Base-by-base conservation (phyloP, 2,329 filamentous ascomycete genomes). In the Hypoxylon sp. region DNA sequence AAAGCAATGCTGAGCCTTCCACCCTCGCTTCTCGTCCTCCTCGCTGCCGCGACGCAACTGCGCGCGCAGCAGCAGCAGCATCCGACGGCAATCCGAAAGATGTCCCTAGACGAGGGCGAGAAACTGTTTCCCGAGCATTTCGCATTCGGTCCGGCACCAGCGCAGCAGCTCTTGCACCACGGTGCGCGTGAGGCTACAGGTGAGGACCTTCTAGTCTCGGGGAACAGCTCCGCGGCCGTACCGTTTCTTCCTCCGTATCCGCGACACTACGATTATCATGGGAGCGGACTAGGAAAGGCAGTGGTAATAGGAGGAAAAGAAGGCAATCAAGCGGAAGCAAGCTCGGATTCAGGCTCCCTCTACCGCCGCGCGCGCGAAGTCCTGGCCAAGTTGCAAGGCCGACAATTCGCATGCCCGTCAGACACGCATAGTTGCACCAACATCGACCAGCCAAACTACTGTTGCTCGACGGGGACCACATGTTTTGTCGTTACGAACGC, bases 121-220 rank as follows among this genome's bases (percentile, higher is more conserved):
- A 96, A 93, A 84, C 91, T 95, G 77, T 88, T 90, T 72, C 82
- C 90, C 62, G 86, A 92, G 49, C 91, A 93, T 78, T 90, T 85
- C 72, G 84, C 82, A 70, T 88, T 88, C 73, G 76, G 75, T 1
- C 69, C 73, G 30, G 53, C 33, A 65, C 20, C 68, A 40, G 46
- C 61, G 48, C 73, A 35, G 13, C 11, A 13, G 35, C 14, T 40
- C n/a, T 42, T 20, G 67, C 78, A 77, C 49, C 66, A 76, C 11
- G 77, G 79, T 8, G 77, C 76, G 6, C 75, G 77, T 42, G 73
- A 74, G n/a, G 73, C 76, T 25, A 68, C 49, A 13, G 11, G 64
- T 49, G 48, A 54, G 58, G 76, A 76, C 54, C 71, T 71, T 6
- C 73, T 76, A 3, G 71, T 77, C 4, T 73, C 76, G 1, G 65